Evolutionary conservation across 768 basidiomycete species (phyloP).

Genomic region (Coprinopsis cinerea): DNA sequence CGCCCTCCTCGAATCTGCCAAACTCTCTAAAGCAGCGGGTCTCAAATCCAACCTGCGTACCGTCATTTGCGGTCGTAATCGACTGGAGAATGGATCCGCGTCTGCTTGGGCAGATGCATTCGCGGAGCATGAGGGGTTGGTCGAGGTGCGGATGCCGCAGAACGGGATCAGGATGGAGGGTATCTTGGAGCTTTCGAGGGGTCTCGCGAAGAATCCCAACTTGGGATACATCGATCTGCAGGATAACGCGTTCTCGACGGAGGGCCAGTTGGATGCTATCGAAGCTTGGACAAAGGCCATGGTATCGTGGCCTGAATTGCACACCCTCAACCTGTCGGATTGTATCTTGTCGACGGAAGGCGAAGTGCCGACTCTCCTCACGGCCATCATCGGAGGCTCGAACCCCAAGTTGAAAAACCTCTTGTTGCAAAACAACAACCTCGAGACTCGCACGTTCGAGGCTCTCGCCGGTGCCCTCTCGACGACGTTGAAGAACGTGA

Average conservation of each 20-base stretch:
- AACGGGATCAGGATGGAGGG: constrained; percentile 96
- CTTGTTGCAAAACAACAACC: constrained; percentile 89
- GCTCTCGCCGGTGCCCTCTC: constrained; percentile 64
- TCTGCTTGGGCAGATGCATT: constrained; percentile 83
- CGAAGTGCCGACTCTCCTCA: constrained; percentile 62
- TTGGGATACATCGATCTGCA: constrained; percentile 84
- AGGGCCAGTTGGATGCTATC: constrained; percentile 45
- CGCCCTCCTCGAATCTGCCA: constrained; percentile 75
- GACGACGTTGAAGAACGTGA: constrained; percentile 52
- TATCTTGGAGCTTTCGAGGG: constrained; percentile 70
- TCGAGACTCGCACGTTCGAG: constrained; percentile 63
- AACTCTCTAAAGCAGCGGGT: constrained; percentile 58
- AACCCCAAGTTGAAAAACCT: constrained; percentile 71
- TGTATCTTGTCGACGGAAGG: constrained; percentile 84
- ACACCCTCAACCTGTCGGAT: constrained; percentile 85
- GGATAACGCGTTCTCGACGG: constrained; percentile 79
- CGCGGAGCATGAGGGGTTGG: constrained; percentile 72
- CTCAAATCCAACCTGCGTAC: constrained; percentile 66
- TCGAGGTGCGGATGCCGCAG: constrained; percentile 91
- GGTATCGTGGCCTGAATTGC: constrained; percentile 62
- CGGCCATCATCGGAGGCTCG: constrained; percentile 57
- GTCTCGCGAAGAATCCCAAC: constrained; percentile 59
- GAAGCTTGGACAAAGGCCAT: constrained; percentile 61
- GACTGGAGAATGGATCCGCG: constrained; percentile 90
- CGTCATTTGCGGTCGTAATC: constrained; percentile 91